Base-by-base conservation (phyloP, 805 yeast species). In the Metschnikowia borealis region DNA sequence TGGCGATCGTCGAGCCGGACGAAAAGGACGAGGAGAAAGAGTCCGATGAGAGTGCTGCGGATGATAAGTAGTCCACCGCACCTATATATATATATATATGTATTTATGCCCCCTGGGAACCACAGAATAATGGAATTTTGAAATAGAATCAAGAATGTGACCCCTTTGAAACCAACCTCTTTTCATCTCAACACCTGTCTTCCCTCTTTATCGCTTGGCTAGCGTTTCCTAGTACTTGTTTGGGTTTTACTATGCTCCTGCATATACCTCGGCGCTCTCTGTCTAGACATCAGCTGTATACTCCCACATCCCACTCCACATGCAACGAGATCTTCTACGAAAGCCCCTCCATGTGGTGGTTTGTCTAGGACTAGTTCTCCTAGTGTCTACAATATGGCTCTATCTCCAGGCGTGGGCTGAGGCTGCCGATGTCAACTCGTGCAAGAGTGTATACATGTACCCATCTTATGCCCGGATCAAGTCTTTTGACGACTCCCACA, bases 381-480 rank as follows among this genome's bases (percentile, higher is more conserved):
- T 54, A n/a, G 34, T 41, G 7, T 35, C 51, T 15, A 56, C 53
- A 3, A 49, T 53, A 6, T 47, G 51, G 44, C 38, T 49, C 5
- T 56, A 49, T 43, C 45, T 51, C 31, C 48, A 41, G 20, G 49
- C 53, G 11, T 50, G 52, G 36, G 31, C 31, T 10, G 53, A 52
- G 10, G 72, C 70, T 5, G 62, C 74, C 11, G 78, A 74, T 50
- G 44, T 60, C 10, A 65, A 70, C 23, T 60, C 73, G 42, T 90
- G 97, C 63, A 70, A 83, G 37, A 70, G 83, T 52, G 84, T 89
- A 6, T 84, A 76, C 63, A 90, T 90, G 96, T 81, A 78, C 44
- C 96, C 96, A 1, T 81, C 91, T 0, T 90, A 89, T 61, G 91
- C 92, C 10, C 75, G 84, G 55, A 77, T 90, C 37, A 71, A 74